Evolutionary conservation across 2,329 filamentous ascomycete genomes (phyloP).

Genomic region (Curvularia sp.): DNA sequence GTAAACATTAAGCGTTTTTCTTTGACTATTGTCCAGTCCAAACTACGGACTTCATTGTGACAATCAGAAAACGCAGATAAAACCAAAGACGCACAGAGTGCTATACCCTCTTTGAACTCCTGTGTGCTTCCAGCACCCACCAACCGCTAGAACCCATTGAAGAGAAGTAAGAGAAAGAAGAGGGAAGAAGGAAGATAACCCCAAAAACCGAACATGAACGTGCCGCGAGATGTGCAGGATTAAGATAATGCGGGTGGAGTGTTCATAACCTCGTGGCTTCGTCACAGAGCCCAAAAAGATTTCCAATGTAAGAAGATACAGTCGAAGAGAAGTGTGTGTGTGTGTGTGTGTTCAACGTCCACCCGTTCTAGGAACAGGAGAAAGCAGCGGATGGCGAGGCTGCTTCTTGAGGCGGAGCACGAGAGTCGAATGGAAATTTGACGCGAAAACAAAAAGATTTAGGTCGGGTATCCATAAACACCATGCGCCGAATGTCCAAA

Average conservation of each 20-base stretch:
- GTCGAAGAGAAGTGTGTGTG: constrained; percentile 26
- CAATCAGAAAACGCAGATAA: constrained; percentile 16
- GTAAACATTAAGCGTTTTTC: constrained; percentile 39
- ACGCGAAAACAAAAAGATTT: constrained; percentile 14
- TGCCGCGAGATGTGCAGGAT: constrained; percentile 26
- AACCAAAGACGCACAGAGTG: constrained; percentile 24
- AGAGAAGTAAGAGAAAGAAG: constrained; percentile 21
- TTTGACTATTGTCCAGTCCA: constrained; percentile 23
- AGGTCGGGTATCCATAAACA: constrained; percentile 37
- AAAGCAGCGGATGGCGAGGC: constrained; percentile 1
- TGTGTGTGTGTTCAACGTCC: constrained; percentile 16
- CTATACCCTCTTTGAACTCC: constrained; percentile 32
- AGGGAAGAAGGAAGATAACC: constrained; percentile 21
- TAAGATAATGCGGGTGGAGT: constrained; percentile 34
- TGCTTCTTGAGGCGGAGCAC: constrained; percentile 1
- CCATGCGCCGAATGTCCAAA: constrained; percentile 33
- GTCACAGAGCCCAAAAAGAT: constrained; percentile 40
- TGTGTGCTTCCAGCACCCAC: constrained; percentile 21
- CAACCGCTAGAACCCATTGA: constrained; percentile 12
- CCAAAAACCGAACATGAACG: constrained; percentile 17
- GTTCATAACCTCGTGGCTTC: constrained; percentile 50
- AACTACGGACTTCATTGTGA: constrained; percentile 13
- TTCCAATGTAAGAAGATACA: constrained; percentile 47
- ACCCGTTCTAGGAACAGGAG: background rate
- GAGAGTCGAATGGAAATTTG: constrained; percentile 12